Evolutionary conservation across 2,329 filamentous ascomycete species (phyloP).

Genomic region (Tothia fuscella): DNA sequence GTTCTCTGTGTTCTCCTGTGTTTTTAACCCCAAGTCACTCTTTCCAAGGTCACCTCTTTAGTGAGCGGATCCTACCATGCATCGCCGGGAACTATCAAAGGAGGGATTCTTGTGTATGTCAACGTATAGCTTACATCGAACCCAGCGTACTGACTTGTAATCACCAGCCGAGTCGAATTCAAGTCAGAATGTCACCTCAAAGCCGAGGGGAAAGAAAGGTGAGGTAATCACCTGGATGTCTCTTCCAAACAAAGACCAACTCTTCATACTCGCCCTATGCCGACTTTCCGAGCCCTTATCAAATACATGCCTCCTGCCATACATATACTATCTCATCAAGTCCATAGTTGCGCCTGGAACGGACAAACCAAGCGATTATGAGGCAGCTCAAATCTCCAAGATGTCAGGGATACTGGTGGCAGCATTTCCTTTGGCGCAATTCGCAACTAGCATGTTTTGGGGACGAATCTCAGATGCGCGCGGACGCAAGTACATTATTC

Average conservation of each 20-base stretch:
- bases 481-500: conserved; percentile 57
- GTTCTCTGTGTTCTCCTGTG: too few relatives aligned
- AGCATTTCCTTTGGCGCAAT: conserved; percentile 59
- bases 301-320: conserved; percentile 57
- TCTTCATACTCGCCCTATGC: conserved; percentile 55
- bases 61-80: too few relatives aligned
- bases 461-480: conserved; percentile 48
- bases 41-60: too few relatives aligned
- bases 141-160: too few relatives aligned
- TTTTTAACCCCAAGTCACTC: too few relatives aligned
- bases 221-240: conserved; percentile 45
- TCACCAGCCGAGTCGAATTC: too few relatives aligned
- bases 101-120: too few relatives aligned
- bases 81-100: too few relatives aligned
- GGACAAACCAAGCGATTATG: conserved; percentile 24
- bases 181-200: too few relatives aligned
- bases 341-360: conserved; percentile 47
- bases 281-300: conserved; percentile 59
- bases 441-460: conserved; percentile 60
- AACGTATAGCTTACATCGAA: too few relatives aligned
- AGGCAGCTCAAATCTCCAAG: conserved; percentile 44
- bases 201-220: too few relatives aligned
- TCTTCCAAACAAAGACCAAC: conserved; percentile 54
- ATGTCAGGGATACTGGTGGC: conserved; percentile 58
- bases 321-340: conserved; percentile 62